phyloP scores from a whole-genome alignment of 1,139 yeast genomes.

The Geotrichum candidum region DNA sequence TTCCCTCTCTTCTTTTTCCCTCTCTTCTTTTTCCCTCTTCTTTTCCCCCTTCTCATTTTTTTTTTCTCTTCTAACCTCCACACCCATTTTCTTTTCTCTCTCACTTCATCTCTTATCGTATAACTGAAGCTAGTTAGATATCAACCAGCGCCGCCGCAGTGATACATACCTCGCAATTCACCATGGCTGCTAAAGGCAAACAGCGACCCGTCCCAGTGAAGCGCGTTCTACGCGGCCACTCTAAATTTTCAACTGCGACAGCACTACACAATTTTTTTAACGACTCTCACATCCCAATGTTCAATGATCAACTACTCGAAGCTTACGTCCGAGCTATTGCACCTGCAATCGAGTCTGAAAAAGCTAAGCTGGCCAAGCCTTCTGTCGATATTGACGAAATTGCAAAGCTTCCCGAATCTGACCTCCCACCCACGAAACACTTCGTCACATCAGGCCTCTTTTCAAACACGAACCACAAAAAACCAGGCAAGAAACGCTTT shows the following conservation, averaged over 20 bases:
- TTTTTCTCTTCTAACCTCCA: neutral
- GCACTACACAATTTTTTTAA: constrained; percentile 9
- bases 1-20: neutral
- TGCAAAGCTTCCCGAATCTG: neutral
- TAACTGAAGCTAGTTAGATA: neutral
- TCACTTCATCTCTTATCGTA: neutral
- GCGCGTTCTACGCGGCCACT: constrained; percentile 12
- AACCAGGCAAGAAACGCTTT: constrained; percentile 10
- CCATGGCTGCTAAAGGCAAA: constrained; percentile 13
- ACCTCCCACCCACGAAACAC: neutral
- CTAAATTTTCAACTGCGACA: constrained; percentile 9
- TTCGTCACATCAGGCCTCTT: constrained; percentile 13
- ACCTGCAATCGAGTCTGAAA: constrained; percentile 7
- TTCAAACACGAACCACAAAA: constrained; percentile 8
- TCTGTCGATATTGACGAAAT: neutral
- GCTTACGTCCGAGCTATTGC: constrained; percentile 15
- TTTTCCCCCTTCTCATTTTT: neutral
- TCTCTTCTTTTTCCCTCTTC: neutral
- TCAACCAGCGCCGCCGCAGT: neutral
- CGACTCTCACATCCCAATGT: constrained; percentile 10
- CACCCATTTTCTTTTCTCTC: neutral
- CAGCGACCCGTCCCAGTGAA: neutral
- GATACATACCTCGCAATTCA: neutral
- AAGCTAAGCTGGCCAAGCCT: neutral
- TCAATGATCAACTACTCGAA: constrained; percentile 12